Evolutionary conservation across 2,329 filamentous ascomycete species (phyloP).

Genomic region (Pyrenophora seminiperda): DNA sequence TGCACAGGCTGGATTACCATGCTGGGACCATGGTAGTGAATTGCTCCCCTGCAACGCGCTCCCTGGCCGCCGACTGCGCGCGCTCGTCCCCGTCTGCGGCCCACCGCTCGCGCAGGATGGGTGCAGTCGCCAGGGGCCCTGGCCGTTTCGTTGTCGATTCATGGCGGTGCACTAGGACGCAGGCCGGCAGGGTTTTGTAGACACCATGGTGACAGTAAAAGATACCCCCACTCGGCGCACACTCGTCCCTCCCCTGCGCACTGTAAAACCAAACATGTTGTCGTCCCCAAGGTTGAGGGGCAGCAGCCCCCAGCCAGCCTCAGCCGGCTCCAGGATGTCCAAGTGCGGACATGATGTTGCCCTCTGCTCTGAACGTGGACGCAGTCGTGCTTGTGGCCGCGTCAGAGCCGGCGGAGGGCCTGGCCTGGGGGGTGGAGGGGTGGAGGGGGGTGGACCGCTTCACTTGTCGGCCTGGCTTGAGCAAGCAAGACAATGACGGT

Average conservation of each 20-base stretch:
- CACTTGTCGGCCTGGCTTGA: too few relatives aligned
- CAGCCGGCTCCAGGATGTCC: constrained; percentile 11
- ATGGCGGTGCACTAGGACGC: constrained; percentile 32
- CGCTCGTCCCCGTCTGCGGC: constrained; percentile 27
- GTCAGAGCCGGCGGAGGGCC: constrained; percentile 4
- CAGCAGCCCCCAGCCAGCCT: constrained; percentile 26
- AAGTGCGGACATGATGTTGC: constrained; percentile 5
- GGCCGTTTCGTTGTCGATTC: constrained; percentile 36
- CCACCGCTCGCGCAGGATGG: constrained; percentile 24
- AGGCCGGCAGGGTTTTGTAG: constrained; percentile 32
- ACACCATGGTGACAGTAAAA: constrained; percentile 33
- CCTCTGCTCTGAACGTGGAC: not conserved
- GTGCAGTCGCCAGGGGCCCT: constrained; percentile 35
- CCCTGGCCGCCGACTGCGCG: constrained; percentile 14
- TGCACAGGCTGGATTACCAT: constrained; percentile 34
- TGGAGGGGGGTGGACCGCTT: too few relatives aligned
- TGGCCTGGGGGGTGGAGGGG: too few relatives aligned
- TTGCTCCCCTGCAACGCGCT: constrained; percentile 27
- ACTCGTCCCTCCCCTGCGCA: constrained; percentile 23
- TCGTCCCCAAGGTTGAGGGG: constrained; percentile 9
- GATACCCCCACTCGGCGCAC: constrained; percentile 34
- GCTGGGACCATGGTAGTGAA: constrained; percentile 28
- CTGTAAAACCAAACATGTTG: constrained; percentile 34
- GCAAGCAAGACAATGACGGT: too few relatives aligned
- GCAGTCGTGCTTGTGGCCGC: not conserved